Base-by-base conservation (phyloP, 495 filamentous ascomycete species). In the Penicillium alfredii region DNA sequence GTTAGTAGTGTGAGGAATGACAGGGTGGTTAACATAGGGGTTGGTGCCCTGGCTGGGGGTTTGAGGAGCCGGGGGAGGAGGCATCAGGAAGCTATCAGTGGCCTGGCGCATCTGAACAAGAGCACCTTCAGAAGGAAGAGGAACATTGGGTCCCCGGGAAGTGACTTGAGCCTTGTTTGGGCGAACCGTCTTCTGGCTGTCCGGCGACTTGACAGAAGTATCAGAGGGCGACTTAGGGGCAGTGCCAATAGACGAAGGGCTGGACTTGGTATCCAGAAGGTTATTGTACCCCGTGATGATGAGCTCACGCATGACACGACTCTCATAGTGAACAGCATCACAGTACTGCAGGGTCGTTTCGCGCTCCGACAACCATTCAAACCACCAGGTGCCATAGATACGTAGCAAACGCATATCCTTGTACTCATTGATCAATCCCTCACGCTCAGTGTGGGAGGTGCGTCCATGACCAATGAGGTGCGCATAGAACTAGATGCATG, bases 201-300 rank as follows among this genome's bases (percentile, higher is more conserved):
- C 39, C 1, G 50, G 35, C 10, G 48, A 38, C 8, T 49, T 51
- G 22, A 24, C 3, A 10, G 23, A n/a, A n/a, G 23, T 9, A n/a
- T n/a, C n/a, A n/a, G 23, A 9, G 2, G 23, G 8, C 23, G 23
- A 25, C 23, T 68, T 40, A 4, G 30, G 29, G 2, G 10, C 12
- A 5, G 13, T 16, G 1, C 9, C 38, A 26, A 9, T 23, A 4
- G 31, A 18, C 3, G 39, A 27, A 4, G 27, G 18, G 1, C 1
- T 6, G 10, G 31, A 31, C 6, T 24, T 24, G 21, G 38, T 23
- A 6, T 19, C 32, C 23, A 25, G 23, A 8, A 25, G 3, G 5
- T 25, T 10, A 30, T 29, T 13, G n/a, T 26, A 40, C 9, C 47
- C 47, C 22, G 42, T 30, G 6, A 33, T 35, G 4, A 50, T 8